Base-by-base conservation (phyloP, 345 rosid species). In the Hevea brasiliensis region DNA sequence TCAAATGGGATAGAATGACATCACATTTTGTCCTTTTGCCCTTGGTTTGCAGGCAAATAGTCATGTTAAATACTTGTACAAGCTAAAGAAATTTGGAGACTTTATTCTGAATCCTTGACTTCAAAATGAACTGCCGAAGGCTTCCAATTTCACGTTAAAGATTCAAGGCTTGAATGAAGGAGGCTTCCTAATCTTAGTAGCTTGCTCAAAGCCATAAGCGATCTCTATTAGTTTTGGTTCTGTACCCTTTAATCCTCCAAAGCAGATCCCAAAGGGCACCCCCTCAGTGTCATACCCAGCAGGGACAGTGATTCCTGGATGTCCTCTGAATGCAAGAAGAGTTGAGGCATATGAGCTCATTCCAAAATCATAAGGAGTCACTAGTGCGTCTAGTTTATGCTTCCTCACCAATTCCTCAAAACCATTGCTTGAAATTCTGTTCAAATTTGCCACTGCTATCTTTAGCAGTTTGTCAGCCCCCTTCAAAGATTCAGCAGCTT, bases 201-300 rank as follows among this genome's bases (percentile, higher is more conserved):
- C 87, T 72, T 87, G 90, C 79, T 92, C 95, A 37, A 90, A 89
- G 27, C 71, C 87, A 78, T 81, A 90, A 10, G 93, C 89, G 47
- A 92, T 88, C 54, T 92, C 89, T n/a, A 87, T 85, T 1, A 92
- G 88, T 57, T 83, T 85, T 23, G 89, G 89, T 66, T 90, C 95
- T 15, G 85, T 54, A 32, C 88, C 86, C 82, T 76, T 87, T 50
- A 87, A 61, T 18, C 90, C 93, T 11, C 88, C 89, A 61, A 92
- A 88, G 71, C 68, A 81, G 51, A 92, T 82, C 4, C 92, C 96
- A 58, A 85, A 85, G 1, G 93, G 96, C 53, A 74, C 72, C 18
- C 89, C 88, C 21, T 75, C n/a, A 6, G 48, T 42, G 51, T 78
- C 86, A 65, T 85, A 86, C 26, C 89, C 92, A n/a, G 86, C 90